Evolutionary conservation across 139 green algal species (phyloP), one percentile per base, ranked within the genome.

Genomic region (Chlamydomonas applanata): DNA sequence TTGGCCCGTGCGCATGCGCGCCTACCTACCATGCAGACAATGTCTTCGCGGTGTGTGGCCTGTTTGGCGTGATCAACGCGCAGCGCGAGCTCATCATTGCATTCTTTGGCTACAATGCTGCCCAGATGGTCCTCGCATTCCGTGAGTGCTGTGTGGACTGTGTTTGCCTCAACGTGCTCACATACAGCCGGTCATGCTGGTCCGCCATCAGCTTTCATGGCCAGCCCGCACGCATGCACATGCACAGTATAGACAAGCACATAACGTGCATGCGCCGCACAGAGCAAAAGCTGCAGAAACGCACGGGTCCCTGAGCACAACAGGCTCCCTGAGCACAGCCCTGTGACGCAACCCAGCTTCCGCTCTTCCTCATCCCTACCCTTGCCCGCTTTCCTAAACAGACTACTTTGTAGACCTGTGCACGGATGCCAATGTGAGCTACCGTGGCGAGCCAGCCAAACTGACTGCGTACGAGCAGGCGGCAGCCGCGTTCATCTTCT

Each of bases 71-170:
- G 1, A 71, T 94, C 56, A 89, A 89, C 29, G 75, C 81, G 1
- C 88, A 93, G 69, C 74, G 83, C 24, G 89, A 91, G 75, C 78
- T 94, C 0, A 84, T 93, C 34, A 88, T 89, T 16, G 81, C 72
- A 1, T 95, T 95, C 75, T 95, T 95, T 66, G 77, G 49, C 16
- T 95, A 91, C 82, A 95, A 95, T 54, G 85, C 88, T 5, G 75
- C 89, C 0, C 83, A 93, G 45, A 88, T 90, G 61, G 78, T 92
- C 14, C 19, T 89, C 0, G 45, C 65, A 4, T 88, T 91, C 75
- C 82, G 86, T 67, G 82, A 80, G 60, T 91, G n/a, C n/a, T n/a
- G n/a, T n/a, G n/a, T n/a, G n/a, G n/a, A n/a, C n/a, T n/a, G n/a
- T n/a, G n/a, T n/a, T n/a, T n/a, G n/a, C n/a, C n/a, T n/a, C n/a